These are phyloP conservation scores for Polytrichum commune DNA, from an alignment of 225 moss, liverwort and hornwort genomes.

Conservation along the genomic window DNA sequence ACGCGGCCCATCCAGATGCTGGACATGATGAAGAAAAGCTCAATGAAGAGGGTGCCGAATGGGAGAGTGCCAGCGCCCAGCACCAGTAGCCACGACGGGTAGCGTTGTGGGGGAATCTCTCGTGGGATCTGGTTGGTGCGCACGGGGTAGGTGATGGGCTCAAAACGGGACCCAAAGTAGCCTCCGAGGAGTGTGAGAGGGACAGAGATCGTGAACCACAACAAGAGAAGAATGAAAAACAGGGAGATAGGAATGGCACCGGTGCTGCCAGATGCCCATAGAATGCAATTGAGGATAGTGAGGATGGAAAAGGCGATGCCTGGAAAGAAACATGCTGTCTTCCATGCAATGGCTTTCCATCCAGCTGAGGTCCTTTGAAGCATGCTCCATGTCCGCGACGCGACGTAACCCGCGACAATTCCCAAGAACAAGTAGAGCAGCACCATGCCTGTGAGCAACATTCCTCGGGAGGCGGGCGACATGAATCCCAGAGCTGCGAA, in stretches of 20 bases:
- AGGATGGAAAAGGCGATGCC: slow-evolving; percentile 61
- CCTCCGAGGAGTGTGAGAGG: slow-evolving; percentile 66
- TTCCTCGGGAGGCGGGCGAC: slow-evolving; percentile 71
- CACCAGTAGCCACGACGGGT: slow-evolving; percentile 68
- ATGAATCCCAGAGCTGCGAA: slow-evolving; percentile 76
- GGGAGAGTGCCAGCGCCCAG: slow-evolving; percentile 69
- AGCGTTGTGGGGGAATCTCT: slow-evolving; percentile 61
- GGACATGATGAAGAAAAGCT: slow-evolving; percentile 81
- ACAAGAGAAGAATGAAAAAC: slow-evolving; percentile 54
- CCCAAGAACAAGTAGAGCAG: slow-evolving; percentile 65
- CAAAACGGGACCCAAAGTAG: slow-evolving; percentile 50
- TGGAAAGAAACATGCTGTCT: slow-evolving; percentile 71
- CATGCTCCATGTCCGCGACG: slow-evolving; percentile 52
- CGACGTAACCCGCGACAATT: slow-evolving; percentile 53
- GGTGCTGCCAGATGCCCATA: slow-evolving; percentile 60
- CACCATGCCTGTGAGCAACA: slow-evolving; percentile 75
- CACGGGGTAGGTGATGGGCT: slow-evolving; percentile 54
- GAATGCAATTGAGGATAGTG: slow-evolving; percentile 51
- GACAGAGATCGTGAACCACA: slow-evolving; percentile 73
- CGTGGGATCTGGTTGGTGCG: slow-evolving; percentile 73
- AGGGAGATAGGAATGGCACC: slow-evolving; percentile 66
- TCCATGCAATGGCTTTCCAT: slow-evolving; percentile 63
- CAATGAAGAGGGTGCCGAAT: slow-evolving; percentile 71
- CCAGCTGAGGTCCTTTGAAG: slow-evolving; percentile 38
- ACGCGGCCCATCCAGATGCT: slow-evolving; percentile 77